Base-by-base conservation (phyloP, 805 yeast species). In the Dipodascopsis uninucleata region DNA sequence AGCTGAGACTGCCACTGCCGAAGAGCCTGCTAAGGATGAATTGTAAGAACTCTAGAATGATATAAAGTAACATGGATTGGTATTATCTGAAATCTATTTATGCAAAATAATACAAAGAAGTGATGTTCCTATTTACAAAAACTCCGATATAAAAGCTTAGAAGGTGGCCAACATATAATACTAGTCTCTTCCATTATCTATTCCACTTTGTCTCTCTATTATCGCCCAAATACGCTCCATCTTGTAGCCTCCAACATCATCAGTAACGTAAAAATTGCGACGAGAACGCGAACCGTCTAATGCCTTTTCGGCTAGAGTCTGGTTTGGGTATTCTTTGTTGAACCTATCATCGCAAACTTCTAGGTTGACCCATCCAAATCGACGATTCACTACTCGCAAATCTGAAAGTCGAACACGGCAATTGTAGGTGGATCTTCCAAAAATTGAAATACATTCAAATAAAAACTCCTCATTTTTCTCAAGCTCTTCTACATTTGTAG, bases 201-300 rank as follows among this genome's bases (percentile, higher is more conserved):
- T 68, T 0, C 81, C 85, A 36, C 78, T 69, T 48, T 81, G 78
- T 38, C 68, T 67, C 60, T 86, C 95, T 1, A 82, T 77, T n/a
- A 84, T 75, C 0, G 89, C 87, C 90, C 95, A 82, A 4, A 85
- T 65, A 43, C 95, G 68, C 57, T 85, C 93, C 95, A 85, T 85
- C 53, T 78, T 77, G 60, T 83, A 66, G 2, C 94, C 94, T 2
- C 95, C 93, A 34, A 82, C 69, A 53, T 85, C 82, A 58, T 85
- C 94, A 12, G 72, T 75, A 2, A 85, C 75, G 57, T 78, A 82
- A 60, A 69, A 78, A 14, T 65, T 61, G 12, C 49, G 31, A 37
- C 74, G 66, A 7, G 63, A 61, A 31, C 57, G 58, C 7, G 41
- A 41, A 14, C 51, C 47, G 24, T 45, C 51, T 12, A 49, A 12